Evolutionary conservation across 441 rosid species (phyloP).

Genomic region (Euphorbia celastroides): DNA sequence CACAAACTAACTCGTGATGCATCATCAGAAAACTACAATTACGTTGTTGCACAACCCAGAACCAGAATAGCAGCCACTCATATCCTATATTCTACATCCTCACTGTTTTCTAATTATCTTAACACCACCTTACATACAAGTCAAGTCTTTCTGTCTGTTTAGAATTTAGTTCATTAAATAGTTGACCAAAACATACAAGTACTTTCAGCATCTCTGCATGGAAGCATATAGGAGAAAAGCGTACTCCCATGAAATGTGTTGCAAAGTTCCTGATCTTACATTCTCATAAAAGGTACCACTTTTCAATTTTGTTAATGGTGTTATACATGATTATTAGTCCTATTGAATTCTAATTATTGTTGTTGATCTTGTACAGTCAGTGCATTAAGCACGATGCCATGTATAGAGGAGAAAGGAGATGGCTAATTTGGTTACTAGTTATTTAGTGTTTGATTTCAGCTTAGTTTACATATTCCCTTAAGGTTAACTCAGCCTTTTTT

Average conservation of each 20-base stretch:
- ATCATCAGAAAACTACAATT: background rate
- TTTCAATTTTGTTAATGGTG: background rate
- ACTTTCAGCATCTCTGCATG: background rate
- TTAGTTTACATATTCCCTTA: too few species aligned
- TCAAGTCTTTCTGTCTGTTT: background rate
- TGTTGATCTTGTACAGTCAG: background rate
- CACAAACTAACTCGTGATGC: constrained; percentile 7
- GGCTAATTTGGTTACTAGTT: too few species aligned
- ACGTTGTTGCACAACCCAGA: background rate
- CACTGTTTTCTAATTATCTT: background rate
- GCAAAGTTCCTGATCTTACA: background rate
- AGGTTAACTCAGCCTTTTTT: too few species aligned
- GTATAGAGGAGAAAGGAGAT: too few species aligned
- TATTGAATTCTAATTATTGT: background rate
- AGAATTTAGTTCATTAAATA: background rate
- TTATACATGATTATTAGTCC: background rate
- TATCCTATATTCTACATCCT: background rate
- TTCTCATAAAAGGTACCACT: background rate
- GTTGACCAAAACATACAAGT: background rate
- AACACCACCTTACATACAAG: background rate
- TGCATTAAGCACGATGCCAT: too few species aligned
- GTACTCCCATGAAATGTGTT: background rate
- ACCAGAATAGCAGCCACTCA: background rate
- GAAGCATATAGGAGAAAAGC: background rate
- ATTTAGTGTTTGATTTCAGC: too few species aligned